Base-by-base conservation (phyloP, 176 grass and related monocot genomes). In the Zea luxurians region DNA sequence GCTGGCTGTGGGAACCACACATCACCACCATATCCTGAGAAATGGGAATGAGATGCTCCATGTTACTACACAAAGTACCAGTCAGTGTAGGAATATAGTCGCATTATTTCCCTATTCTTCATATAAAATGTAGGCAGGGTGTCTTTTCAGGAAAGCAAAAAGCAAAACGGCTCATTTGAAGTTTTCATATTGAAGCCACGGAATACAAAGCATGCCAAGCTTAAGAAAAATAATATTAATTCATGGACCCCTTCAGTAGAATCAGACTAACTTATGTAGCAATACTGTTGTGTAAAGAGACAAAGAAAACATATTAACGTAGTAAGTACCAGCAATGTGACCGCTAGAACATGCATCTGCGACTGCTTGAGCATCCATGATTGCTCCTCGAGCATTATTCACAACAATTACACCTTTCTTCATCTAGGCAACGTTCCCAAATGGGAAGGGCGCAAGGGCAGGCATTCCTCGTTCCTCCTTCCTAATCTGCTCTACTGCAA, bases 1-100 rank as follows among this genome's bases (percentile, higher is more conserved):
- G 93, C 90, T 92, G 95, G 95, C 61, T 94, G 91, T 61, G 94
- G 95, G 55, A 79, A 84, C 95, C 95, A 97, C 42, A 94, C 95
- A 73, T 97, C 95, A 77, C 27, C 27, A 27, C 27, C 27, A 27
- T 27, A 27, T 27, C 27, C 27, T 27, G 27, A 27, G 27, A 27
- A 69, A 68, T 3, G 61, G 34, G 16, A 77, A 70, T 54, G 34
- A 52, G 43, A 18, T 58, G 11, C 10, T 13, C 27, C 10, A 76
- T 70, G 47, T 47, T 16, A 35, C 73, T 27, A 27, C 27, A 70
- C 6, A 27, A 63, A 78, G 66, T 49, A 72, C 8, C 61, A 15
- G 0, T 43, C n/a, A 83, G 50, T 10, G 6, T 36, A 43, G 13
- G 42, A 80, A 69, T 50, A 50, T 50, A 35, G 38, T 66, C 48